phyloP scores from a whole-genome alignment of 768 basidiomycete species.

The Tulasnella sp. region DNA sequence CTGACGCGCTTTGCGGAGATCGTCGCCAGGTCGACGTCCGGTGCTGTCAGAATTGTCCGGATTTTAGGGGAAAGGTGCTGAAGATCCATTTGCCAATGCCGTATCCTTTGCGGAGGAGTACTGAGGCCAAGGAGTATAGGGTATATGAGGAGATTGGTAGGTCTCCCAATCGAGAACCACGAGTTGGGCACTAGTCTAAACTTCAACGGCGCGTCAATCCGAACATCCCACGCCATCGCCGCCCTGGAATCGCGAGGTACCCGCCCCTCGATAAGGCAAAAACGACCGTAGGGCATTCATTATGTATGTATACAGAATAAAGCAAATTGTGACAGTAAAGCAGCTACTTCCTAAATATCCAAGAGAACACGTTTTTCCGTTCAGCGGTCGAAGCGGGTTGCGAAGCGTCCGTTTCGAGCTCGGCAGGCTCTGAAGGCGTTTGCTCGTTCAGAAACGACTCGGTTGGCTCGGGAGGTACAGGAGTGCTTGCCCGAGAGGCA shows the following conservation, averaged over 20 bases:
- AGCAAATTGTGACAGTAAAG: neutral
- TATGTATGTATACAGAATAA: neutral
- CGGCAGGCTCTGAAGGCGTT: neutral
- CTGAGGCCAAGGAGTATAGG: neutral
- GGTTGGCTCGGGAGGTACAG: neutral
- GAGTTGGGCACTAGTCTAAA: neutral
- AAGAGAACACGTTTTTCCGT: neutral
- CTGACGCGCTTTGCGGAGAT: constrained; percentile 88
- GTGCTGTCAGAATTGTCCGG: constrained; percentile 61
- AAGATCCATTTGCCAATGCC: constrained; percentile 7
- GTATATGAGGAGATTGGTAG: neutral
- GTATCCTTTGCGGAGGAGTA: neutral
- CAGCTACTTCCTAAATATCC: neutral
- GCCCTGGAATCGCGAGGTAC: neutral
- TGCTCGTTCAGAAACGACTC: neutral
- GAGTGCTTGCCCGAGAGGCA: neutral
- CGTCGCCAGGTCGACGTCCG: constrained; percentile 65
- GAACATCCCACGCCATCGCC: neutral
- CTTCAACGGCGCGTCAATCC: neutral
- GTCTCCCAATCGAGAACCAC: neutral
- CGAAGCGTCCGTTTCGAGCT: neutral
- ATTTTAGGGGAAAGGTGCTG: constrained; percentile 45
- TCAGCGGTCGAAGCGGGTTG: neutral
- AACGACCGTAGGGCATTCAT: neutral
- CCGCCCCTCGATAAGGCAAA: neutral